phyloP scores from a whole-genome alignment of 78 protist genomes.

The Goniomonas avonlea region DNA sequence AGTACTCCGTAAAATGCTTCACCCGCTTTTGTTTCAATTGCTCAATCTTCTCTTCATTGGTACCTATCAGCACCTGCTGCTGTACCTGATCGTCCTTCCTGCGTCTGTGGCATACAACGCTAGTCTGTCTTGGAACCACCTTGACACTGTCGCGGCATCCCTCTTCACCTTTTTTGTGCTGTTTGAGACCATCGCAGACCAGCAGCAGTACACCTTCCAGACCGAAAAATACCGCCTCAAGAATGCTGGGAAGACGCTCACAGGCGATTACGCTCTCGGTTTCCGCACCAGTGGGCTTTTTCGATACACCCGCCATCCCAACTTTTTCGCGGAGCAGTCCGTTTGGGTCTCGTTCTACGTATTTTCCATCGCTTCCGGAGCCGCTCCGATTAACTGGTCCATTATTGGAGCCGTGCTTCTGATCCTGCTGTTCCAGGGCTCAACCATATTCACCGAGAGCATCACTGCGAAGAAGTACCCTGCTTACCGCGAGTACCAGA shows the following conservation, averaged over 20 bases:
- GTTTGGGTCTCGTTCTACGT: slow-evolving; percentile 33
- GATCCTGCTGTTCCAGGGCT: slow-evolving; percentile 13
- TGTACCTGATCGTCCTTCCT: background rate
- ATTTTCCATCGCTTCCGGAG: background rate
- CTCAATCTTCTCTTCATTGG: background rate
- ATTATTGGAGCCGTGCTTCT: slow-evolving; percentile 7
- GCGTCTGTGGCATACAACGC: slow-evolving; percentile 2
- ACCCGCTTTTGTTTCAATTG: background rate
- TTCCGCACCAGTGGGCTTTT: slow-evolving; percentile 10
- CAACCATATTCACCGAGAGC: background rate
- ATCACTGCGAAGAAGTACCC: slow-evolving; percentile 28
- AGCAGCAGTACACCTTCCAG: slow-evolving; percentile 38
- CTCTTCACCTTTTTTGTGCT: background rate
- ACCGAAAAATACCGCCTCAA: slow-evolving; percentile 4
- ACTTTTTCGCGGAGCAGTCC: slow-evolving; percentile 27
- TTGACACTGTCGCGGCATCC: slow-evolving; percentile 10
- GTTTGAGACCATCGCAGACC: slow-evolving; percentile 27
- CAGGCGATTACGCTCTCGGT: slow-evolving; percentile 12
- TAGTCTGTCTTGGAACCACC: background rate
- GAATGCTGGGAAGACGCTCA: too few species aligned
- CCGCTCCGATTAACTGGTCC: background rate
- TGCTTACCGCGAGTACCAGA: slow-evolving; percentile 15
- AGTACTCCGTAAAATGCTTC: too few species aligned
- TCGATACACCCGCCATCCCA: slow-evolving; percentile 27
- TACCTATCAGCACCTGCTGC: background rate